These are phyloP conservation scores for Angophora floribunda DNA, from an alignment of 345 rosid species.

Conservation along the genomic window DNA sequence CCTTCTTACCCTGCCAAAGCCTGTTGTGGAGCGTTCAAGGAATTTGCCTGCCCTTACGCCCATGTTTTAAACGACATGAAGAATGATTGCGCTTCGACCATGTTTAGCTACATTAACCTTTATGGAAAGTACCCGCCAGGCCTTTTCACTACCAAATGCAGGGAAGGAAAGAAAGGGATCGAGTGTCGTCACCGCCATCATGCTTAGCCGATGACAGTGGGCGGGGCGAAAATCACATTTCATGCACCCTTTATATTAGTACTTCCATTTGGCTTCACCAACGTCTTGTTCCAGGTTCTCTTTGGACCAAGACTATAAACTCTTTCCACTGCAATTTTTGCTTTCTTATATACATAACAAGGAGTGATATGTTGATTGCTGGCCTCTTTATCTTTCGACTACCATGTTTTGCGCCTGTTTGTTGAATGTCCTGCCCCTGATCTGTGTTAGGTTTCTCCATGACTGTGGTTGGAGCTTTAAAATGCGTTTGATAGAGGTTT, in stretches of 20 bases:
- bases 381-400: background rate
- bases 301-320: background rate
- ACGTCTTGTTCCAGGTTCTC: background rate
- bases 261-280: conserved; percentile 4
- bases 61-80: conserved; percentile 29
- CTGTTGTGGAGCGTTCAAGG: conserved; percentile 43
- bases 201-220: conserved; percentile 2
- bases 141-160: conserved; percentile 43
- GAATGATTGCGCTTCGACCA: conserved; percentile 35
- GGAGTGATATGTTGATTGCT: background rate
- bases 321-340: background rate
- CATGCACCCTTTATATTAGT: background rate
- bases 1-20: conserved; percentile 33
- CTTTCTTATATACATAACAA: background rate
- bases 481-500: background rate
- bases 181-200: conserved; percentile 21
- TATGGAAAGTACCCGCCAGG: conserved; percentile 61
- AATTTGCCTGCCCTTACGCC: conserved; percentile 56
- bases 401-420: background rate
- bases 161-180: conserved; percentile 45
- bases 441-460: background rate
- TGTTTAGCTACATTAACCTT: conserved; percentile 65
- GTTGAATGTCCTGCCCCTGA: background rate
- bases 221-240: no score
- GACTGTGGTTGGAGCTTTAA: background rate